Evolutionary conservation across 768 basidiomycete genomes (phyloP).

Genomic region (Russula olivacea): DNA sequence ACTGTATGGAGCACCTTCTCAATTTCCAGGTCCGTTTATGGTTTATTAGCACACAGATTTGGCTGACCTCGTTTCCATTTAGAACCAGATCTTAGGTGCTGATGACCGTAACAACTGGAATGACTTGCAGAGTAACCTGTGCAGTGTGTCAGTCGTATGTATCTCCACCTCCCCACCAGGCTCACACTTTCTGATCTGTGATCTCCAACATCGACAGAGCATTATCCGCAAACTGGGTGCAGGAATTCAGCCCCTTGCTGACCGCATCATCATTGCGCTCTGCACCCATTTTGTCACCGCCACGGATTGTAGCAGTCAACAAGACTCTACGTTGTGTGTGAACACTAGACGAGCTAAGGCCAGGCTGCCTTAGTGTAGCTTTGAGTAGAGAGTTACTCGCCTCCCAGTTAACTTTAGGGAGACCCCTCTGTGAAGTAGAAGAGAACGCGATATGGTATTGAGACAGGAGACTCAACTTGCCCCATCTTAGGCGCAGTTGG

Average conservation of each 20-base stretch:
- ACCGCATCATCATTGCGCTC: no score
- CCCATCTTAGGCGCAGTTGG: no score
- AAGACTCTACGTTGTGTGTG: no score
- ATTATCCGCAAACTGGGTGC: conserved; percentile 78
- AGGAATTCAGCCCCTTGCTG: conserved; percentile 82
- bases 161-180: neutral
- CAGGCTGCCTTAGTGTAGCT: no score
- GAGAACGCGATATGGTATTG: no score
- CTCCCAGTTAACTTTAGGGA: no score
- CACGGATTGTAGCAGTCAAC: no score
- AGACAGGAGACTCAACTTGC: no score
- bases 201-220: conserved; percentile 40
- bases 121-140: conserved; percentile 93
- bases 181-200: neutral
- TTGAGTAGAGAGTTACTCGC: no score
- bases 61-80: conserved; percentile 2
- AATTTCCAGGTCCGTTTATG: conserved; percentile 59
- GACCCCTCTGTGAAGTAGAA: no score
- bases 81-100: conserved; percentile 90
- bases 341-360: no score
- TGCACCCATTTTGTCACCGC: no score
- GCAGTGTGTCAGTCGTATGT: conserved; percentile 80
- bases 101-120: conserved; percentile 99
- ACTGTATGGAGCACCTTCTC: conserved; percentile 85
- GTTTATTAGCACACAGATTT: neutral